Conservation (phyloP, 306 rosid genomes). For the Leucaena leucocephala region DNA sequence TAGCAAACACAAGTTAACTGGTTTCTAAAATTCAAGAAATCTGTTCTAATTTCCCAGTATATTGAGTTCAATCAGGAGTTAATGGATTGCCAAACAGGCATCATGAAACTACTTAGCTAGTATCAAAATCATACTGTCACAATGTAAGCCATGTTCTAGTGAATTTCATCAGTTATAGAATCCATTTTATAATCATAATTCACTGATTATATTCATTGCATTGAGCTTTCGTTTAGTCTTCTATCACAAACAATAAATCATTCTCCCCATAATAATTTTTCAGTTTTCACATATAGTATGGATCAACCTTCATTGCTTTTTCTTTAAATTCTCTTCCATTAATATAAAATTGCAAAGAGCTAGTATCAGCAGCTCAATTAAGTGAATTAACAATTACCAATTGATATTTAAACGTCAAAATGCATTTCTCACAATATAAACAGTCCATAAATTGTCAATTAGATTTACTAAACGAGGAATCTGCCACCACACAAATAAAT, state of each 20-base stretch:
- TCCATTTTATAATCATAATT: conserved; percentile 2
- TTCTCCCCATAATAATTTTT: conserved; percentile 6
- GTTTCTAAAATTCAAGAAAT: conserved; percentile 22
- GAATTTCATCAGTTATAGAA: background rate
- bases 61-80: conserved; percentile 5
- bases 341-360: conserved; percentile 13
- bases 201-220: background rate
- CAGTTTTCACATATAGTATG: background rate
- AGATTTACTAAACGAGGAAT: conserved; percentile 1
- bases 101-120: conserved; percentile 16
- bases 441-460: background rate
- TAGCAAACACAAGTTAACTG: conserved; percentile 14
- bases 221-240: background rate
- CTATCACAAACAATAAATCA: conserved; percentile 19
- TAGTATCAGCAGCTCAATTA: conserved; percentile 5
- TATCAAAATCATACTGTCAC: conserved; percentile 31
- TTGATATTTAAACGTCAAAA: conserved; percentile 2
- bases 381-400: background rate
- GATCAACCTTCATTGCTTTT: conserved; percentile 24
- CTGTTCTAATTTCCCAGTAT: conserved; percentile 15
- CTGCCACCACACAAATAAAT: background rate
- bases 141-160: conserved; percentile 5
- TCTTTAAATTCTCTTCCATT: background rate
- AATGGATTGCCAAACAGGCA: conserved; percentile 13
- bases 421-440: background rate